Evolutionary conservation across 2,329 filamentous ascomycete genomes (phyloP), one percentile per base, ranked within the genome.

Genomic region (Camptophora hylomeconis): DNA sequence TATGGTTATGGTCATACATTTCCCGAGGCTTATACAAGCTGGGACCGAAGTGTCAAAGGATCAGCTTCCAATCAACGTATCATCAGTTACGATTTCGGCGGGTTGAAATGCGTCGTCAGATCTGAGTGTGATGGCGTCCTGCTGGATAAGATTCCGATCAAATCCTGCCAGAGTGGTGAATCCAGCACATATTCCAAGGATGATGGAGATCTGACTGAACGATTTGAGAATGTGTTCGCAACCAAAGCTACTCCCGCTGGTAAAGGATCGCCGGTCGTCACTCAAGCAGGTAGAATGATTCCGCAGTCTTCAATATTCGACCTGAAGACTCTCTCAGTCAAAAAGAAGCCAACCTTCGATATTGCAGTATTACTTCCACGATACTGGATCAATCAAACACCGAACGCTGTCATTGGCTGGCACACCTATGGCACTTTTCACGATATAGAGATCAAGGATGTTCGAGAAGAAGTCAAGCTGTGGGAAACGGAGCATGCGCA

Each of bases 1-100:
- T 41, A 41, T 10, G 77, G 76, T 0, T 79, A 61, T 40, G 75
- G 75, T 0, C 74, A 80, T 40, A 63, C 69, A 0, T 81, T 82
- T 38, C 72, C 71, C 0, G 71, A 79, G 26, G 58, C 60, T 1
- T 74, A 79, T 42, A 81, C 77, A 0, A 69, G 60, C 0, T 80
- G 75, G 74, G 64, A 67, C 7, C 7, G 41, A 0, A 60, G 59
- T 1, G 64, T 72, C 0, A 60, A 57, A 24, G 57, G 59, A 0
- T 80, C 74, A 0, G 52, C 51, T 2, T 71, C 69, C 0, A 72
- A 81, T 36, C 74, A 81, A 43, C 60, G 75, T 2, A 44, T 80
- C 5, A 41, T 80, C 1, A 50, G 52, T 3, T 80, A 80, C 36
- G 35, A 52, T 0, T 69, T 81, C 39, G 70, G 57, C 0, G 65